Base-by-base conservation (phyloP, 2,329 filamentous ascomycete species). In the Ascochyta clinopodiicola region DNA sequence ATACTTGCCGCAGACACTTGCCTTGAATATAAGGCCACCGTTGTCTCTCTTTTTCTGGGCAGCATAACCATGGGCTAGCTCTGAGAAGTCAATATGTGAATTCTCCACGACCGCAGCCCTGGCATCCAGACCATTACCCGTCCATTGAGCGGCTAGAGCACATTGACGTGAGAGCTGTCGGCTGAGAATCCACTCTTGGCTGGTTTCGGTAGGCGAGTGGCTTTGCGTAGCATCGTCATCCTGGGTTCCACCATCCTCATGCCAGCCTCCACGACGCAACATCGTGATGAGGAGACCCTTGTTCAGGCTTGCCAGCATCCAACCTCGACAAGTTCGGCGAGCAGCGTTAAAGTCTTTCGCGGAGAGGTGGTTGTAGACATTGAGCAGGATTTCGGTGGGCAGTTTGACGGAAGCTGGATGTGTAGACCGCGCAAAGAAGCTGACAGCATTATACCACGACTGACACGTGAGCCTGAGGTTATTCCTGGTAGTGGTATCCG, bases 291-390 rank as follows among this genome's bases (percentile, higher is more conserved):
- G 73, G 2, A 89, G 61, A 2, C 64, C 72, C 37, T 73, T 71
- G 44, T 86, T 75, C n/a, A 88, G 69, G 44, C 85, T 84, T 21
- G 80, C 80, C 34, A 80, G 71, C 76, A 87, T 85, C 87, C 85
- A 89, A 32, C 74, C 71, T 40, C 81, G 80, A 64, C 86, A 89
- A 17, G 81, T 81, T 58, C 84, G 82, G 17, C 86, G 80, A 15
- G 86, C 85, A 49, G 83, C 78, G 63, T 89, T 82, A 68, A 88
- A 89, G 61, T 82, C 79, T 22, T 72, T 70, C 0, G 82, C 81
- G 13, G 69, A 62, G 4, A 84, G 69, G 21, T 38, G 4, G 13
- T 7, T 27, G 32, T 46, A 51, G 8, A 56, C 46, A 4, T 12
- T 8, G n/a, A 46, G 19, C 32, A 56, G 25, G 19, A 85, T 77